Evolutionary conservation across 164 flowering plant species (phyloP), one percentile per base, ranked within the genome.

Genomic region (Liriodendron chinense): DNA sequence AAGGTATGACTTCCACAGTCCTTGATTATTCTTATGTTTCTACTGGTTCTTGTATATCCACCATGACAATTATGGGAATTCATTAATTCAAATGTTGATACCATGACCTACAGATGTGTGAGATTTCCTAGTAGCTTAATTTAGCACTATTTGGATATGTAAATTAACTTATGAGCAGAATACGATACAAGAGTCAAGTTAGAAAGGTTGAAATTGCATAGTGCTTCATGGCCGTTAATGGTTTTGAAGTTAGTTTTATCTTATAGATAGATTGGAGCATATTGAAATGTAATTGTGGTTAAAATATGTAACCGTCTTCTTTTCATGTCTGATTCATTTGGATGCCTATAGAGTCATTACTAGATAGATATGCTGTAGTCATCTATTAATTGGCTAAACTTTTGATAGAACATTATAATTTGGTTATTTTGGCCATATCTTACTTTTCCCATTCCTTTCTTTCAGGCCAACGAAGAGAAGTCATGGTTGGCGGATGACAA

Each of bases 401-500:
- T 34, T 34, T 34, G 43, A 34, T 34, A 34, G 43, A 34, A 34
- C 0, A 34, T 34, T 0, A 34, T 34, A 34, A 34, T 34, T 34
- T 13, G 18, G 59, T 53, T 16, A 53, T 53, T 12, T 53, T 53
- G 18, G 13, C 34, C n/a, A 16, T 65, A 12, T 57, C 26, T 64
- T 48, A 20, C 23, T 23, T 65, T 62, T 66, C 69, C 18, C 68
- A 53, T 53, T 72, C 80, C 20, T 68, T 75, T 70, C 20, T 68
- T 75, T 70, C 71, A 93, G 98, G 89, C 65, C 71, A 75, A 68
- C 76, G 87, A 81, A 77, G 86, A 70, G 71, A 68, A 76, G 48
- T 84, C 96, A 59, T 96, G 99, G 99, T 76, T 94, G 86, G 89
- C 89, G 75, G 92, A 88, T 80, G 97, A 89, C 62, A 83, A 71